phyloP scores from a whole-genome alignment of 352 stramenopile genomes.

The Peronospora destructor region DNA sequence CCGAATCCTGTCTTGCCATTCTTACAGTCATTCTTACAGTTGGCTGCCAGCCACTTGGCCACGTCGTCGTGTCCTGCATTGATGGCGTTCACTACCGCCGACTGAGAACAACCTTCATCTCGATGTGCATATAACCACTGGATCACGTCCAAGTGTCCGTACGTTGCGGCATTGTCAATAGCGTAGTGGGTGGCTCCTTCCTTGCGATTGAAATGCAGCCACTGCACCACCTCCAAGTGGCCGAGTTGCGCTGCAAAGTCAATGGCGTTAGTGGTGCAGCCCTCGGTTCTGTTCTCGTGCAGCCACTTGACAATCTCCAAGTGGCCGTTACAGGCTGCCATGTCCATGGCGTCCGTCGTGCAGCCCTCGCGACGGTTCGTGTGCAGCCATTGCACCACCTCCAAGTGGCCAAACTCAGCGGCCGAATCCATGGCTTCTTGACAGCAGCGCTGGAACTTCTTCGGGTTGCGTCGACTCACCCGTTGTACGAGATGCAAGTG shows the following conservation, averaged over 20 bases:
- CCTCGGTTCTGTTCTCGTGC: conserved; percentile 44
- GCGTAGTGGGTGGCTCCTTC: conserved; percentile 47
- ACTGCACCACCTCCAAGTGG: conserved; percentile 52
- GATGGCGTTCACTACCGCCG: conserved; percentile 58
- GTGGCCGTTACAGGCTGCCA: conserved; percentile 53
- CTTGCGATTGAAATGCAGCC: conserved; percentile 44
- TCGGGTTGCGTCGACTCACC: conserved; percentile 31
- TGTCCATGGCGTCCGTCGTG: conserved; percentile 62
- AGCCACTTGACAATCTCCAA: conserved; percentile 53
- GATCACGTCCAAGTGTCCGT: conserved; percentile 40
- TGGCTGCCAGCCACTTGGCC: conserved; percentile 44
- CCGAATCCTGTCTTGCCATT: conserved; percentile 32
- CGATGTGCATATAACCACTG: conserved; percentile 48
- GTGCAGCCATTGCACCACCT: conserved; percentile 56
- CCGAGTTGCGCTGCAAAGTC: conserved; percentile 57
- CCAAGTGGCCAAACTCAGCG: conserved; percentile 52
- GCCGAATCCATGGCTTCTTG: conserved; percentile 56
- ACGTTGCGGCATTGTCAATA: conserved; percentile 53
- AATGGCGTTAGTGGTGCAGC: conserved; percentile 55
- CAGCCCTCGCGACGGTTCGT: conserved; percentile 40
- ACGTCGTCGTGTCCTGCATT: conserved; percentile 44
- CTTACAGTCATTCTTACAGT: conserved; percentile 37
- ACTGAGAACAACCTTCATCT: conserved; percentile 59
- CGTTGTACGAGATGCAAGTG: conserved; percentile 45
- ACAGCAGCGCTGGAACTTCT: conserved; percentile 43